phyloP scores from a whole-genome alignment of 768 basidiomycete genomes.

The Amanita thiersii region DNA sequence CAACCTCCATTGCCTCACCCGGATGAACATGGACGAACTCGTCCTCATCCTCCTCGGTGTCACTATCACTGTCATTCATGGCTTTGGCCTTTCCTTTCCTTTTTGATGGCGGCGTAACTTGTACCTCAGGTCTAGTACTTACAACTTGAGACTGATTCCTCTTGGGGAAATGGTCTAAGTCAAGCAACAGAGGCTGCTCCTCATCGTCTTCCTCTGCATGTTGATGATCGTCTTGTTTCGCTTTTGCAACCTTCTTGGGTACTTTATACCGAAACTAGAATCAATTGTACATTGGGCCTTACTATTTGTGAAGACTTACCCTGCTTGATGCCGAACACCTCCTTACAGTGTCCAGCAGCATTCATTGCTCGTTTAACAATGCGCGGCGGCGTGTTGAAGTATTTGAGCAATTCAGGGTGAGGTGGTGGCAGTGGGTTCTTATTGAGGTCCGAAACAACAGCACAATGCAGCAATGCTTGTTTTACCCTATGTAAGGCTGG shows the following conservation, averaged over 20 bases:
- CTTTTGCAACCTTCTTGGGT: conserved; percentile 49
- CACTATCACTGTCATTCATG: conserved; percentile 31
- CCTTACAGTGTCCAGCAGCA: conserved; percentile 53
- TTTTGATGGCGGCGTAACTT: conserved; percentile 11
- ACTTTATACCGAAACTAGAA: conserved; percentile 26
- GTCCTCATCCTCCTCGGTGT: conserved; percentile 39
- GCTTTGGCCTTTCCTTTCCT: conserved; percentile 22
- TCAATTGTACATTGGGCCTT: neutral
- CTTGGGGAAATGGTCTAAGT: conserved; percentile 24
- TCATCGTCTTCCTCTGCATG: conserved; percentile 61
- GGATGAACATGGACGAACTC: conserved; percentile 26
- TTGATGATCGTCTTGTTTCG: conserved; percentile 55
- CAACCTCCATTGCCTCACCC: conserved; percentile 1
- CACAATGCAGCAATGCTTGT: conserved; percentile 88
- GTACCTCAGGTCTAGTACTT: conserved; percentile 9
- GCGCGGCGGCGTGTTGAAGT: conserved; percentile 68
- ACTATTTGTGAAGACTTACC: conserved; percentile 30
- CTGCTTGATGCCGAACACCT: conserved; percentile 69
- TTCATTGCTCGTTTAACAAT: conserved; percentile 53
- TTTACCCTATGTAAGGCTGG: conserved; percentile 87
- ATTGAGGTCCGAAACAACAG: conserved; percentile 66
- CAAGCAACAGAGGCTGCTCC: conserved; percentile 49
- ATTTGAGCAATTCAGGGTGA: conserved; percentile 78
- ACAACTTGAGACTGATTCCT: conserved; percentile 11
- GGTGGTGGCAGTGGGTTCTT: conserved; percentile 75